Percentiles rank a stretch among this genome's conserved stretches.
Evolutionary conservation across 2,329 filamentous ascomycete genomes (phyloP).

Genomic region (Phialophora macrospora): DNA sequence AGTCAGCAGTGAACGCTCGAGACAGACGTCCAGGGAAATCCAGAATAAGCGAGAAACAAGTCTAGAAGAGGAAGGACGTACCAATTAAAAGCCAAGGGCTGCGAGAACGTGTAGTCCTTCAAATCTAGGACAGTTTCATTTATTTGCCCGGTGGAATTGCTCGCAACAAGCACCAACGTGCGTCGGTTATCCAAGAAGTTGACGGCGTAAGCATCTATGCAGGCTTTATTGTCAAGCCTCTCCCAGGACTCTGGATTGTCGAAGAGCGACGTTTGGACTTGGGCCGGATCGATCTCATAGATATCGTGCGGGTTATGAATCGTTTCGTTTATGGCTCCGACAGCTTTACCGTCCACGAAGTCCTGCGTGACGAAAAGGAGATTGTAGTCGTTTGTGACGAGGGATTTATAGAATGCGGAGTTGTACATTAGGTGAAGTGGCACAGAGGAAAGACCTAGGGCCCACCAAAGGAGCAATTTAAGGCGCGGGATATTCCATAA

Average conservation of each 20-base stretch:
- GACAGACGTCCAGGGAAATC: neutral
- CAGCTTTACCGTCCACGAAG: slow-evolving; percentile 28
- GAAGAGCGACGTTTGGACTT: slow-evolving; percentile 9
- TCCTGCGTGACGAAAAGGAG: slow-evolving; percentile 32
- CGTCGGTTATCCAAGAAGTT: slow-evolving; percentile 25
- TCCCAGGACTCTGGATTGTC: slow-evolving; percentile 9
- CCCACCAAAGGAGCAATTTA: slow-evolving; percentile 36
- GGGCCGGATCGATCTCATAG: neutral
- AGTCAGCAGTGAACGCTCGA: neutral
- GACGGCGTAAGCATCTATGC: slow-evolving; percentile 31
- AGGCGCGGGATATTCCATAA: slow-evolving; percentile 29
- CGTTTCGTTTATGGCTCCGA: neutral
- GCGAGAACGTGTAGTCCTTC: slow-evolving; percentile 3
- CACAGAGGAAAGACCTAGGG: slow-evolving; percentile 37
- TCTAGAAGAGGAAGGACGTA: slow-evolving; percentile 1
- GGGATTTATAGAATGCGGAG: slow-evolving; percentile 40
- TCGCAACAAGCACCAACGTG: slow-evolving; percentile 33
- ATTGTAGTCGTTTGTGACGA: slow-evolving; percentile 37
- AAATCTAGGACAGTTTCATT: slow-evolving; percentile 8
- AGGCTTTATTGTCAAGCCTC: slow-evolving; percentile 24
- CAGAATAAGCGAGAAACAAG: neutral
- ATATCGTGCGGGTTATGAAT: neutral
- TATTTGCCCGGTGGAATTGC: slow-evolving; percentile 5
- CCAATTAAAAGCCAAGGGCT: slow-evolving; percentile 13
- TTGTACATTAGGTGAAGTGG: slow-evolving; percentile 43